Evolutionary conservation across 495 filamentous ascomycete genomes (phyloP).

Genomic region (Acidomyces sp.): DNA sequence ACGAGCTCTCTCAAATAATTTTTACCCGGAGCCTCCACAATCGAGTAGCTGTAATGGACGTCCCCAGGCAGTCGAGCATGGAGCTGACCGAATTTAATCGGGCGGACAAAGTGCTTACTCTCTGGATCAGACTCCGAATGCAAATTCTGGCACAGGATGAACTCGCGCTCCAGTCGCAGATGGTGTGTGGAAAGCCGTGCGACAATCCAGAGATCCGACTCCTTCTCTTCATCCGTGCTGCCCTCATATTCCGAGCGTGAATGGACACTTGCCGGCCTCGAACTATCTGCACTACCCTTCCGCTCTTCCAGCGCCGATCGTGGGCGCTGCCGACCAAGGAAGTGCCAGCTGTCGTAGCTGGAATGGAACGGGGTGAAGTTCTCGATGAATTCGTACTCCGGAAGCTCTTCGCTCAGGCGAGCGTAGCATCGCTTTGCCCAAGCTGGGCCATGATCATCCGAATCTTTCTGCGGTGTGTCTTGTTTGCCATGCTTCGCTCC

Average conservation of each 20-base stretch:
- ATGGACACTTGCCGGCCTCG: slow-evolving; percentile 5
- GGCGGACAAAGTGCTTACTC: slow-evolving; percentile 58
- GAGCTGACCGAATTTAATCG: slow-evolving; percentile 58
- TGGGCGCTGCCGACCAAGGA: slow-evolving; percentile 21
- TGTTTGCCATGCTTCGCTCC: background rate
- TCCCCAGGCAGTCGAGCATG: slow-evolving; percentile 49
- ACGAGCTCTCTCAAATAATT: slow-evolving; percentile 59
- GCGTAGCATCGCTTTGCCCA: slow-evolving; percentile 7
- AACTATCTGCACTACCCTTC: slow-evolving; percentile 8
- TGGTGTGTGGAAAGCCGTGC: slow-evolving; percentile 68
- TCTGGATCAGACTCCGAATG: slow-evolving; percentile 58
- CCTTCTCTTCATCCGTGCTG: slow-evolving; percentile 13
- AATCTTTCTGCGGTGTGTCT: background rate
- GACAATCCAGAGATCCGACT: slow-evolving; percentile 36
- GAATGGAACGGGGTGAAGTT: slow-evolving; percentile 15
- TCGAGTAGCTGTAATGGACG: slow-evolving; percentile 52
- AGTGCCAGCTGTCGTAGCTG: slow-evolving; percentile 32
- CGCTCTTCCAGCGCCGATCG: background rate
- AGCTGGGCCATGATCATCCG: background rate
- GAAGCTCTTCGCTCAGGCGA: slow-evolving; percentile 15
- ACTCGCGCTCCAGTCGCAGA: slow-evolving; percentile 70
- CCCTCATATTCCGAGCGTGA: slow-evolving; percentile 10
- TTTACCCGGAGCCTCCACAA: slow-evolving; percentile 64
- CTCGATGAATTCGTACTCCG: slow-evolving; percentile 17
- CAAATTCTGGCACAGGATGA: slow-evolving; percentile 61